Base-by-base conservation (phyloP, 306 rosid species). In the Vigna nakashimae region DNA sequence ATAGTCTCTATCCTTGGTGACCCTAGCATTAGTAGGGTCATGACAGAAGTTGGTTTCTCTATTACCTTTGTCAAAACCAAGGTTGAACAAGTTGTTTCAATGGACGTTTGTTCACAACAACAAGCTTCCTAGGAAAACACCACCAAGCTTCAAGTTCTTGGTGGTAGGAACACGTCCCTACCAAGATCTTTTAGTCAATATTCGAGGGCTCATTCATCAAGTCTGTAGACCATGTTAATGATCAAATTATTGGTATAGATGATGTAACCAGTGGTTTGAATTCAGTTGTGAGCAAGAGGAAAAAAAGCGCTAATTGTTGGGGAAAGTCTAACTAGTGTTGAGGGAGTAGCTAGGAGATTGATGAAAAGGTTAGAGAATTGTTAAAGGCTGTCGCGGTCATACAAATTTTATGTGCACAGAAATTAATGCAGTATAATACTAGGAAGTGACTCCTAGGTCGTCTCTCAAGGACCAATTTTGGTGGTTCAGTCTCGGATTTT, bases 1-100 rank as follows among this genome's bases (percentile, higher is more conserved):
- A 86, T 91, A 45, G 82, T 91, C 1, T 91, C 97, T 22, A 88
- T 88, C 65, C 91, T 91, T 20, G 97, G 88, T 59, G 94, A 91
- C 53, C 71, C 71, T 42, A 42, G 53, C 0, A 65, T 65, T 20
- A 65, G 71, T 6, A 65, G 71, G 71, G 71, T 65, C 34, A 65
- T 65, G 71, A 65, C 36, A 65, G 71, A 65, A 65, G 71, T 36
- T 42, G 71, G 53, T 18, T 65, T 65, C 52, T 65, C 71, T 42
- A 65, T 34, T 20, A 30, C 71, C 34, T 34, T 40, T 0, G 94
- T 91, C 6, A 91, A 91, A 68, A 85, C 88, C n/a, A 86, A 84
- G 28, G 87, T 91, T 20, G 94, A 90, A 13, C 86, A 88, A 78
- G 79, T 86, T 32, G 85, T 85, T 75, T 85, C 89, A 14, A 26